phyloP scores from a whole-genome alignment of 768 basidiomycete genomes.

The Rhizopogon vesiculosus region DNA sequence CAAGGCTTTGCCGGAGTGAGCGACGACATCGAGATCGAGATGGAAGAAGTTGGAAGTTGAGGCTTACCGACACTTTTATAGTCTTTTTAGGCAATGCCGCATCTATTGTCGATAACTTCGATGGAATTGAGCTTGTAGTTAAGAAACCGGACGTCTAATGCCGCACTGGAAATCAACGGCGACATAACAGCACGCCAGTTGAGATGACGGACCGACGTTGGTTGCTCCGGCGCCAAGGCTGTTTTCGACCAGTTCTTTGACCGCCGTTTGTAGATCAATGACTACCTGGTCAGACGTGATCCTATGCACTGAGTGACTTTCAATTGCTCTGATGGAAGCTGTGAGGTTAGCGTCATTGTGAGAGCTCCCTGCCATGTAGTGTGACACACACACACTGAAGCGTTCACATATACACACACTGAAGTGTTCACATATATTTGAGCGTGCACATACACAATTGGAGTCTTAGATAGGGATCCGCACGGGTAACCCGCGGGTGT shows the following conservation, averaged over 20 bases:
- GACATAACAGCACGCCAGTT: not conserved
- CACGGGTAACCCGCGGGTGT: too few species aligned
- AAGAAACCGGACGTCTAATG: constrained; percentile 82
- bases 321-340: constrained; percentile 54
- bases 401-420: too few species aligned
- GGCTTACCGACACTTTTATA: too few species aligned
- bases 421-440: too few species aligned
- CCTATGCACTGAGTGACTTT: constrained; percentile 71
- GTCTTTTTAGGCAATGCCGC: too few species aligned
- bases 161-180: not conserved
- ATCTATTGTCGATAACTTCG: constrained; percentile 92
- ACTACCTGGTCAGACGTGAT: constrained; percentile 97
- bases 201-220: constrained; percentile 57
- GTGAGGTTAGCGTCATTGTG: not conserved
- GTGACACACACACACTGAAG: too few species aligned
- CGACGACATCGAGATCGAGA: too few species aligned
- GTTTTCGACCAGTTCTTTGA: constrained; percentile 97
- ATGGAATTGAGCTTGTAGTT: constrained; percentile 78
- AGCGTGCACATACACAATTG: too few species aligned
- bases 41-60: too few species aligned
- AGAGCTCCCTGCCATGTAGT: too few species aligned
- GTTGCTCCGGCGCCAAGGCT: constrained; percentile 89
- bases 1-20: too few species aligned
- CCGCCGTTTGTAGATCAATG: constrained; percentile 85
- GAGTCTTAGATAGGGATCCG: too few species aligned